Percentiles rank a stretch among this genome's conserved stretches.
Evolutionary conservation across 441 rosid species (phyloP).

Genomic region (Biscutella laevigata): DNA sequence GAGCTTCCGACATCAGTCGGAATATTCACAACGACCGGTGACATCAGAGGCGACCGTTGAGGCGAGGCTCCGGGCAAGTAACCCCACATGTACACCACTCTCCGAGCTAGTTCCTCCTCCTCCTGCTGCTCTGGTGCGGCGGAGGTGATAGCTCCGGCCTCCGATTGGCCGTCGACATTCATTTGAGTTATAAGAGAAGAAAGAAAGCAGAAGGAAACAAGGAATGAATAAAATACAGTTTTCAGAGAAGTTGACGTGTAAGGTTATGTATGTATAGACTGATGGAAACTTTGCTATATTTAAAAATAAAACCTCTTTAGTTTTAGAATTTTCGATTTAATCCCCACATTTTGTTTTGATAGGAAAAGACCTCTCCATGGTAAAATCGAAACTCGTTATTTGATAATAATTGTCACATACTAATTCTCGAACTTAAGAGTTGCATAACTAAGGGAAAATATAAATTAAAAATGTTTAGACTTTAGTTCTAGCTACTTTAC

Average conservation of each 20-base stretch:
- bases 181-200: constrained; percentile 21
- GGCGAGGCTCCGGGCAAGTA: constrained; percentile 89
- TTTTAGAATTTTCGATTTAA: neutral
- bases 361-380: neutral
- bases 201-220: neutral
- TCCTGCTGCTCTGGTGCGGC: constrained; percentile 20
- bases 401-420: too few species aligned
- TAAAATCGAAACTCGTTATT: neutral
- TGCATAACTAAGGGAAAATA: neutral
- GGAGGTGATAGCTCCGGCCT: constrained; percentile 19
- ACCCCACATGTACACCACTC: constrained; percentile 76
- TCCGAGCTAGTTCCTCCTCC: constrained; percentile 31
- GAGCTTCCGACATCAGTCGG: constrained; percentile 30
- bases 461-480: too few species aligned
- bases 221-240: constrained; percentile 2
- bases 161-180: constrained; percentile 43
- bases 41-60: constrained; percentile 61
- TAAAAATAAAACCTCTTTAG: neutral
- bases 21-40: constrained; percentile 46
- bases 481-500: too few species aligned
- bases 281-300: neutral
- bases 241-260: constrained; percentile 16
- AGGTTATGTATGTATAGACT: constrained; percentile 20
- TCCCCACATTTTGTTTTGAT: neutral
- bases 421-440: neutral